phyloP scores from a whole-genome alignment of 1,139 yeast genomes.

The Groenewaldozyma sp. region DNA sequence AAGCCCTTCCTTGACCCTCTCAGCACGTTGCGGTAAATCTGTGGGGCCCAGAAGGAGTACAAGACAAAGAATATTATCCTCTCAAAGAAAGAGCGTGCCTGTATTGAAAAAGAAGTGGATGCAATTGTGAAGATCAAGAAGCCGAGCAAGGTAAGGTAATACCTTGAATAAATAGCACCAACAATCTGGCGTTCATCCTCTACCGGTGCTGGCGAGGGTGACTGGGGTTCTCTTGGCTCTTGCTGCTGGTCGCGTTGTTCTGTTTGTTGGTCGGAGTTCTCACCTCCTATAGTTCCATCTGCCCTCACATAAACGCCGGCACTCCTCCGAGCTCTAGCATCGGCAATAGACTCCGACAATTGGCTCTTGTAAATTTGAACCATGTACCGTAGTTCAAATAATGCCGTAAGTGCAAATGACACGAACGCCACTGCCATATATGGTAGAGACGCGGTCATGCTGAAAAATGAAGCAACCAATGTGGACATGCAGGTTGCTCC shows the following conservation, averaged over 20 bases:
- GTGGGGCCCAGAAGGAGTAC: slow-evolving; percentile 88
- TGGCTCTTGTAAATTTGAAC: slow-evolving; percentile 64
- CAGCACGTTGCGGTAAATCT: slow-evolving; percentile 66
- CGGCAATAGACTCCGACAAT: slow-evolving; percentile 57
- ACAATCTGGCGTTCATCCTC: slow-evolving; percentile 50
- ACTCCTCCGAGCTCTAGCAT: slow-evolving; percentile 34
- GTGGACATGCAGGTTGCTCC: slow-evolving; percentile 57
- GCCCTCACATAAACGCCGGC: slow-evolving; percentile 17
- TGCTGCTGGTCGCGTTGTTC: neutral
- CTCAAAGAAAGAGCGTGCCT: slow-evolving; percentile 49
- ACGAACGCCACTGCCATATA: slow-evolving; percentile 62
- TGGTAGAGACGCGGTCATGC: slow-evolving; percentile 48
- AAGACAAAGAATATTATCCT: slow-evolving; percentile 41
- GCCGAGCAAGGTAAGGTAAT: slow-evolving; percentile 50
- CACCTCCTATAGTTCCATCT: slow-evolving; percentile 17
- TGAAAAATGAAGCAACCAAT: slow-evolving; percentile 48
- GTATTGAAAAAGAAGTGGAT: slow-evolving; percentile 56
- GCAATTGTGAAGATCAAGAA: slow-evolving; percentile 51
- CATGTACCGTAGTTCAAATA: slow-evolving; percentile 73
- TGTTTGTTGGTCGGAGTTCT: neutral
- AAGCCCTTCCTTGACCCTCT: slow-evolving; percentile 61
- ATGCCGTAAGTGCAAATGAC: slow-evolving; percentile 58
- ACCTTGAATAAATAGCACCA: slow-evolving; percentile 53
- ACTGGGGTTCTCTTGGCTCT: neutral
- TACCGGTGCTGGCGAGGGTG: slow-evolving; percentile 10